Evolutionary conservation across 768 basidiomycete genomes (phyloP).

Genomic region (Boletus pseudo-olivaceus): DNA sequence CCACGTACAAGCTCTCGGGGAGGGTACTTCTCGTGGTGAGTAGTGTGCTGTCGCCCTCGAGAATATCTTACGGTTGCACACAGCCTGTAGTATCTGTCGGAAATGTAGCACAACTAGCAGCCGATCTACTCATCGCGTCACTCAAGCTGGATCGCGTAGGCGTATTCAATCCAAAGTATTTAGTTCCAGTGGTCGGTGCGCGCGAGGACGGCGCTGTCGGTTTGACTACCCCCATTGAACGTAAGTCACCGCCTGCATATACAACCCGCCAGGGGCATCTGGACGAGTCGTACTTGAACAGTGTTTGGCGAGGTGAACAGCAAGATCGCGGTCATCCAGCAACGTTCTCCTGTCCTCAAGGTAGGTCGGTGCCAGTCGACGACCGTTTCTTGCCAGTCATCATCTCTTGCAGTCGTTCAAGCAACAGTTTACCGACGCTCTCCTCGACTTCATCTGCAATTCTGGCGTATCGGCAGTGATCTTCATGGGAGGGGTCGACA

Average conservation of each 20-base stretch:
- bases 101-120: slow-evolving; percentile 77
- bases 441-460: slow-evolving; percentile 54
- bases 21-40: slow-evolving; percentile 31
- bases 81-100: slow-evolving; percentile 76
- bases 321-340: slow-evolving; percentile 65
- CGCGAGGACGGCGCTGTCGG: slow-evolving; percentile 59
- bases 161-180: slow-evolving; percentile 55
- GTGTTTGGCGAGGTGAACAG: slow-evolving; percentile 58
- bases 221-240: slow-evolving; percentile 72
- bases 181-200: slow-evolving; percentile 72
- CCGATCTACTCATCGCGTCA: slow-evolving; percentile 69
- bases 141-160: slow-evolving; percentile 59
- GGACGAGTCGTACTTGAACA: slow-evolving; percentile 25
- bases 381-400: not conserved
- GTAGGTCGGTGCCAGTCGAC: slow-evolving; percentile 34
- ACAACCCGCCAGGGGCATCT: not conserved
- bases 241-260: slow-evolving; percentile 39
- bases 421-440: slow-evolving; percentile 55
- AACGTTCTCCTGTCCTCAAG: slow-evolving; percentile 76
- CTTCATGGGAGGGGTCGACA: slow-evolving; percentile 73
- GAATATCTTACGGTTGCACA: slow-evolving; percentile 7
- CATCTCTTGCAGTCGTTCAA: slow-evolving; percentile 53
- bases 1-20: slow-evolving; percentile 26
- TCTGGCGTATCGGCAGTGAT: slow-evolving; percentile 52
- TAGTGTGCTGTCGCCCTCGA: not conserved